Evolutionary conservation across 2,329 filamentous ascomycete species (phyloP).

Genomic region (Xylaria sp.): DNA sequence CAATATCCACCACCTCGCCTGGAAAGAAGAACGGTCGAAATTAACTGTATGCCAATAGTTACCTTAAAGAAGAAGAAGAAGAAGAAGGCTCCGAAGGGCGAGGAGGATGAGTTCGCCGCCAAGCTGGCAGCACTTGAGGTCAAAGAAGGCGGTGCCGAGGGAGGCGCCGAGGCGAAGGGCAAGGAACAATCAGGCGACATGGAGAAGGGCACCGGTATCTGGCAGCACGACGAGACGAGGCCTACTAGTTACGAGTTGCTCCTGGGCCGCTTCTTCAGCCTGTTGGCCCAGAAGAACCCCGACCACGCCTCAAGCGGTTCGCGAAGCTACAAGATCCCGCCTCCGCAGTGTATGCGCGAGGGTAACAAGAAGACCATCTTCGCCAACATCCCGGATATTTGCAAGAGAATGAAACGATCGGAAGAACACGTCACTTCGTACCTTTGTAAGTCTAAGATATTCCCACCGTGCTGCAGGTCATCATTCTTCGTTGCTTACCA

Average conservation of each 20-base stretch:
- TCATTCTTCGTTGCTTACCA: slow-evolving; percentile 40
- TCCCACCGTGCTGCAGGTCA: background rate
- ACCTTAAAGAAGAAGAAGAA: slow-evolving; percentile 85
- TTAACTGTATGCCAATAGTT: slow-evolving; percentile 39
- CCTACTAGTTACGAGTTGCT: slow-evolving; percentile 84
- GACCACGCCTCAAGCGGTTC: slow-evolving; percentile 86
- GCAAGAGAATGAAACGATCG: slow-evolving; percentile 98
- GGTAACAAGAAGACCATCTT: slow-evolving; percentile 99
- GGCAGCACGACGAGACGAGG: slow-evolving; percentile 78
- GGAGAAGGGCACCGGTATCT: slow-evolving; percentile 87
- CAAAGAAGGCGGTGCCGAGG: slow-evolving; percentile 60
- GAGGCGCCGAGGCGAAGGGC: slow-evolving; percentile 50
- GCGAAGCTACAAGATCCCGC: slow-evolving; percentile 98
- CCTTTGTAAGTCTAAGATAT: slow-evolving; percentile 45
- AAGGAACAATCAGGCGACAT: slow-evolving; percentile 73
- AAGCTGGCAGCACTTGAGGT: slow-evolving; percentile 66
- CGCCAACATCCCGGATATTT: slow-evolving; percentile 97
- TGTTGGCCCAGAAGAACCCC: slow-evolving; percentile 93
- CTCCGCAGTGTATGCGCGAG: slow-evolving; percentile 97
- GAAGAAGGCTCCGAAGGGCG: slow-evolving; percentile 49
- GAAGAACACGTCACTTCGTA: slow-evolving; percentile 98
- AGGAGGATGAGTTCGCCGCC: slow-evolving; percentile 57
- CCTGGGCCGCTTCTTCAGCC: slow-evolving; percentile 89
- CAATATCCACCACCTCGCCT: background rate
- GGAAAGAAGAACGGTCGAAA: background rate